Conservation (phyloP, 2,329 filamentous ascomycete genomes). For the Macrophomina phaseolina region DNA sequence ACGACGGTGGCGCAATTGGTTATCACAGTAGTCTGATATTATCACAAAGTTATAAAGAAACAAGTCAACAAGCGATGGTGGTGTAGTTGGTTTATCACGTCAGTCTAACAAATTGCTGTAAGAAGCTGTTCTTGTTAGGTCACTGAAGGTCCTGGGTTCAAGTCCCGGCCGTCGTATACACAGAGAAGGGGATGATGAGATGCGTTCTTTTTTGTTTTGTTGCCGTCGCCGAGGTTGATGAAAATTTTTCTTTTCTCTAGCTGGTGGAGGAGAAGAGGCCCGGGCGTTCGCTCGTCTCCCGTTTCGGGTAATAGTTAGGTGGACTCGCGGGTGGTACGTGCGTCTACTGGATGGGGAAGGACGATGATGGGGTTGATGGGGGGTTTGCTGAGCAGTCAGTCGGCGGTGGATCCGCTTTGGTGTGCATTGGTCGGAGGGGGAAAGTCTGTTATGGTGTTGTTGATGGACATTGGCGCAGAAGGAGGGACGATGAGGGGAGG, state of each 20-base stretch:
- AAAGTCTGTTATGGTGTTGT: too few relatives aligned
- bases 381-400: too few relatives aligned
- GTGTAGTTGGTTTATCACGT: slow-evolving; percentile 42
- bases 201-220: not conserved
- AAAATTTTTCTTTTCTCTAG: not conserved
- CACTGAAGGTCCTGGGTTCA: slow-evolving; percentile 23
- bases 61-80: slow-evolving; percentile 8
- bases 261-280: not conserved
- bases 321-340: not conserved
- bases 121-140: not conserved
- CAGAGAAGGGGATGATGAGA: not conserved
- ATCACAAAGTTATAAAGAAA: not conserved
- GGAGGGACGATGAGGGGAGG: too few relatives aligned
- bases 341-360: not conserved
- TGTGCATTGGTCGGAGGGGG: too few relatives aligned
- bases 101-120: slow-evolving; percentile 34
- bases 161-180: slow-evolving; percentile 7
- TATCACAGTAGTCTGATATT: not conserved
- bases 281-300: not conserved
- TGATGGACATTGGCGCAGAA: too few relatives aligned
- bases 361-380: not conserved
- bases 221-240: not conserved
- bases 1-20: too few relatives aligned
- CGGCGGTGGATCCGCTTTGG: too few relatives aligned
- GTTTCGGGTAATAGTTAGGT: not conserved